Base-by-base conservation (phyloP, 306 rosid genomes). In the Mimosa pudica region DNA sequence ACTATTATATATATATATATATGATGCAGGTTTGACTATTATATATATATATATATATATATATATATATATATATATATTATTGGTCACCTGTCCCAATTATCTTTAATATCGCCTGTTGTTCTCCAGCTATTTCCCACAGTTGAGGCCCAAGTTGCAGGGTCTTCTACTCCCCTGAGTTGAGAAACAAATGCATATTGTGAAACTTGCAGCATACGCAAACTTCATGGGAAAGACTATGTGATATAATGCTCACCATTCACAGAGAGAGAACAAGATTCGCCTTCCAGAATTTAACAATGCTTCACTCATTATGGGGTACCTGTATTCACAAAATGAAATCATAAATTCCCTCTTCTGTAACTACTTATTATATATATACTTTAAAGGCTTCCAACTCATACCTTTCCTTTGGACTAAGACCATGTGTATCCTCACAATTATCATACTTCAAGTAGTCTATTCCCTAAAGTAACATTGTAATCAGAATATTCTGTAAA, bases 401-500 rank as follows among this genome's bases (percentile, higher is more conserved):
- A 4, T 75, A 89, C 93, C 93, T 85, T 74, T 84, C 51, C 62
- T 76, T 87, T 52, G 86, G 87, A 45, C 82, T 87, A 57, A 80
- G 81, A 17, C 86, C 84, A 14, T 70, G 35, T 20, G 66, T 49
- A 77, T 84, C 77, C 32, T 84, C 51, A 82, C 96, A 91, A 44
- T 91, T 91, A 78, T 91, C 96, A 80, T 91, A 91, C 80, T 91
- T 91, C 85, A 89, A 83, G 80, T 87, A 91, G 79, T 91, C 96
- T 61, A 91, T 7, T 42, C 87, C 90, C 96, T 91, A 32, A 60
- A n/a, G 51, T 16, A 51, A 45, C n/a, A 45, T 69, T 73, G 3
- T 44, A 66, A 48, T 4, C 35, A 38, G 6, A 33, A 76, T 12
- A 7, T 41, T 62, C 69, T 8, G 70, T 73, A n/a, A 24, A 14